These are phyloP conservation scores for Nicotiana paniculata DNA, from an alignment of 257 asterid genomes.

Conservation along the genomic window DNA sequence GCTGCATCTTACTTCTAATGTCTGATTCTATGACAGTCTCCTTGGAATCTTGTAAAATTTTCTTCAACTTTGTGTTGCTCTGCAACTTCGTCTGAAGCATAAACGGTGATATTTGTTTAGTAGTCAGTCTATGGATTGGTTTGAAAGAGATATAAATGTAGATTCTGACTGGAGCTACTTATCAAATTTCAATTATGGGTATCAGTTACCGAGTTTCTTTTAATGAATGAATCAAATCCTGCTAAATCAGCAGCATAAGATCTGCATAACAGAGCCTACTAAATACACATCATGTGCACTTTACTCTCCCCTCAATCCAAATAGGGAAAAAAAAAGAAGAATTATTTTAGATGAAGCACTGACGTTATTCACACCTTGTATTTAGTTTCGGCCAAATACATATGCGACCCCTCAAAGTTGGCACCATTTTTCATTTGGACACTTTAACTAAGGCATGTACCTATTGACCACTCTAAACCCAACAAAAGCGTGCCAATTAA, in stretches of 20 bases:
- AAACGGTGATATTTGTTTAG: not conserved
- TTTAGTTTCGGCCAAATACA: not conserved
- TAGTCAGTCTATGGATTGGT: not conserved
- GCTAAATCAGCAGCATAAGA: not conserved
- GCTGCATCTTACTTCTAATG: slow-evolving; percentile 39
- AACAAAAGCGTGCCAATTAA: too few relatives aligned
- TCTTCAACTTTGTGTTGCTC: slow-evolving; percentile 40
- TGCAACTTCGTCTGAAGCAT: slow-evolving; percentile 34
- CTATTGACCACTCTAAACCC: too few relatives aligned
- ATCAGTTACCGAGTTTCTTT: not conserved
- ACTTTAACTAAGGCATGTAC: too few relatives aligned
- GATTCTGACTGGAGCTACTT: not conserved
- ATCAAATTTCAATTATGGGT: not conserved
- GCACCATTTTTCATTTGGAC: too few relatives aligned
- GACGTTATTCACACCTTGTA: not conserved
- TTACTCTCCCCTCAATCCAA: not conserved
- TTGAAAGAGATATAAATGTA: not conserved
- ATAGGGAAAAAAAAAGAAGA: not conserved
- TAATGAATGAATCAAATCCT: not conserved
- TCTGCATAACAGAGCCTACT: not conserved
- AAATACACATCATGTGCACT: not conserved
- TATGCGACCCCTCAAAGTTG: too few relatives aligned
- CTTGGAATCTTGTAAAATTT: slow-evolving; percentile 42
- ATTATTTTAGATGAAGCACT: not conserved
- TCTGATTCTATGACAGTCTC: slow-evolving; percentile 38